Percentiles rank a stretch among this genome's conserved stretches.
Evolutionary conservation across 129 eudicot genomes (phyloP).

Genomic region (Arctium minus): DNA sequence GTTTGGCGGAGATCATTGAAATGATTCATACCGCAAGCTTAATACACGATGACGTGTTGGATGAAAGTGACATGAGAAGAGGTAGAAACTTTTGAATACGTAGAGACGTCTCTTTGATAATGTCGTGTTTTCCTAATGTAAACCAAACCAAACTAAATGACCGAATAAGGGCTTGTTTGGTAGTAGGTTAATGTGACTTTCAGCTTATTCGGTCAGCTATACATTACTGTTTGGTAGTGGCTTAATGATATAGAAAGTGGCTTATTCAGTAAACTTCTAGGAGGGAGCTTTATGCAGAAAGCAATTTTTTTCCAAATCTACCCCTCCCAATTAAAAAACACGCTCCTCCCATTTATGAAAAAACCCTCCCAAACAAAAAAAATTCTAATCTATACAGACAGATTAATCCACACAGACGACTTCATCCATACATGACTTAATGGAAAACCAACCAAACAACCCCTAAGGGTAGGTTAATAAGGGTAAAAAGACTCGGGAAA

Average conservation of each 20-base stretch:
- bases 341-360: background rate
- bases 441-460: too few species aligned
- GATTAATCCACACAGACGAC: too few species aligned
- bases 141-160: too few species aligned
- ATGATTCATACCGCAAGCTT: slow-evolving; percentile 97
- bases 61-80: slow-evolving; percentile 96
- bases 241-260: background rate
- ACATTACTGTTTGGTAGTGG: too few species aligned
- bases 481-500: background rate
- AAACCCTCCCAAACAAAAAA: background rate
- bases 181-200: too few species aligned
- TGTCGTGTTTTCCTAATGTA: background rate
- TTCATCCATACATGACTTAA: too few species aligned
- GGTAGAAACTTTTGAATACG: slow-evolving; percentile 35
- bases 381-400: background rate
- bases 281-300: background rate
- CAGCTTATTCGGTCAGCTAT: too few species aligned
- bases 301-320: background rate
- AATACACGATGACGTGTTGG: slow-evolving; percentile 91
- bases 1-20: slow-evolving; percentile 93
- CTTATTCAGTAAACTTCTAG: background rate
- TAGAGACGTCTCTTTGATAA: background rate
- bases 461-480: too few species aligned
- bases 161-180: too few species aligned
- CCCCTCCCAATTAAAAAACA: background rate